Conservation (phyloP, 2,329 filamentous ascomycete species). For the Chrysoporthe austroafricana region DNA sequence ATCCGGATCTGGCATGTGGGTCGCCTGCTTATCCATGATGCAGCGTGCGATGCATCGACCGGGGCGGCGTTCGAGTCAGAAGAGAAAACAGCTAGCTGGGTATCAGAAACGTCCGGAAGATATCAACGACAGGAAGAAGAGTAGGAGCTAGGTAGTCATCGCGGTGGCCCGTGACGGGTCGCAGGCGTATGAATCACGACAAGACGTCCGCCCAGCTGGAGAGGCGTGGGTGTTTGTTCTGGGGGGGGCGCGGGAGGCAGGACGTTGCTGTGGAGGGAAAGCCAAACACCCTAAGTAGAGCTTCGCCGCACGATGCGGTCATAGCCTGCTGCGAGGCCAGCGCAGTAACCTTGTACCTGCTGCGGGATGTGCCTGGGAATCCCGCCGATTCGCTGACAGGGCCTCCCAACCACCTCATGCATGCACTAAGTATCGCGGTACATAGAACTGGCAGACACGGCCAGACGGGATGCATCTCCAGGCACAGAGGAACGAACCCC, state of each 20-base stretch:
- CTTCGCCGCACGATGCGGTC: constrained; percentile 6
- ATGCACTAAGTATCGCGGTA: not conserved
- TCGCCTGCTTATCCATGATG: constrained; percentile 5
- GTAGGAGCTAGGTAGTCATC: not conserved
- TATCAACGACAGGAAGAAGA: not conserved
- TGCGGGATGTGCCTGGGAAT: constrained; percentile 13
- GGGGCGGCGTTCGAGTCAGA: not conserved
- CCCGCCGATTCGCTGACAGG: constrained; percentile 7
- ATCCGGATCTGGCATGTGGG: not conserved
- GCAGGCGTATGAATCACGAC: not conserved
- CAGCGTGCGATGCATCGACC: too few species aligned
- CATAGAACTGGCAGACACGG: not conserved
- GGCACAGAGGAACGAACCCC: too few species aligned
- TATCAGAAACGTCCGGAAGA: not conserved
- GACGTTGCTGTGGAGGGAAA: not conserved
- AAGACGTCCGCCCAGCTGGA: not conserved
- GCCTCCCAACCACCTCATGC: not conserved
- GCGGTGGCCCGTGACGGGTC: not conserved
- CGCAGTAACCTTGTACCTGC: not conserved
- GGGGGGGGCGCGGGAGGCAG: too few species aligned
- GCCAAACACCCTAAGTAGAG: not conserved
- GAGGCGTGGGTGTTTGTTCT: too few species aligned
- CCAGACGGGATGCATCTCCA: too few species aligned
- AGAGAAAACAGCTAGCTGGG: not conserved
- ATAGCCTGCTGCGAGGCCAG: not conserved